phyloP scores from a whole-genome alignment of 2,329 filamentous ascomycete genomes.

The Cryphonectria naterciae region DNA sequence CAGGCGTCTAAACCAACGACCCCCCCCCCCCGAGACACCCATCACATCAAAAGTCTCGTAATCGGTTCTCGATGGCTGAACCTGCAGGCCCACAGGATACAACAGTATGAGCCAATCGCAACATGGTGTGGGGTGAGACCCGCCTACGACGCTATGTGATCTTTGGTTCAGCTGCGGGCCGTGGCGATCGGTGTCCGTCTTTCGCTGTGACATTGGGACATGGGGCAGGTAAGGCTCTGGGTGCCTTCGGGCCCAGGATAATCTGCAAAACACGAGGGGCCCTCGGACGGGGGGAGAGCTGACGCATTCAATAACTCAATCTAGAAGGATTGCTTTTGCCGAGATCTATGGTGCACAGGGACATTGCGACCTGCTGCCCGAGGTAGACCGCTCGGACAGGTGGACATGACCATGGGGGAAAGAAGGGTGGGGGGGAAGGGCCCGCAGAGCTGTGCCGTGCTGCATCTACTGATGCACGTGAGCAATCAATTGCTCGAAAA shows the following conservation, averaged over 20 bases:
- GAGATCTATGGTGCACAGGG: neutral
- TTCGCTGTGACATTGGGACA: neutral
- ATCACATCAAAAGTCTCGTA: neutral
- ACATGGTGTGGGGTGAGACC: neutral
- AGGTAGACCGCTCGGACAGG: neutral
- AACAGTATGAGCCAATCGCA: conserved; percentile 8
- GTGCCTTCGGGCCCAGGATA: neutral
- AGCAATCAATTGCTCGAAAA: neutral
- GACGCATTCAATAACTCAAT: neutral
- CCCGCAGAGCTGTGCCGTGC: neutral
- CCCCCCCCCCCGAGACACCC: neutral
- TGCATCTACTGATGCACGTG: neutral
- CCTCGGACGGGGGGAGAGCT: neutral
- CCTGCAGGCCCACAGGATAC: neutral
- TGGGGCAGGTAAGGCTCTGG: neutral
- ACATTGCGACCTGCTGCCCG: neutral
- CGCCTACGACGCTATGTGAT: neutral
- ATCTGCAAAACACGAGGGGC: neutral
- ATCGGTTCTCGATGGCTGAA: neutral
- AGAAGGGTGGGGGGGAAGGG: no score
- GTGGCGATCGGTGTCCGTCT: neutral
- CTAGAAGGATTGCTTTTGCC: neutral
- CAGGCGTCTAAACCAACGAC: neutral
- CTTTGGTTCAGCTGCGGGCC: neutral
- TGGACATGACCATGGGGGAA: neutral